A percentile compares a stretch with the other conserved stretches of the same genome.
These are phyloP conservation scores for Coniferiporia sulphurascens DNA, from an alignment of 1,284 basidiomycete genomes.

Conservation along the genomic window DNA sequence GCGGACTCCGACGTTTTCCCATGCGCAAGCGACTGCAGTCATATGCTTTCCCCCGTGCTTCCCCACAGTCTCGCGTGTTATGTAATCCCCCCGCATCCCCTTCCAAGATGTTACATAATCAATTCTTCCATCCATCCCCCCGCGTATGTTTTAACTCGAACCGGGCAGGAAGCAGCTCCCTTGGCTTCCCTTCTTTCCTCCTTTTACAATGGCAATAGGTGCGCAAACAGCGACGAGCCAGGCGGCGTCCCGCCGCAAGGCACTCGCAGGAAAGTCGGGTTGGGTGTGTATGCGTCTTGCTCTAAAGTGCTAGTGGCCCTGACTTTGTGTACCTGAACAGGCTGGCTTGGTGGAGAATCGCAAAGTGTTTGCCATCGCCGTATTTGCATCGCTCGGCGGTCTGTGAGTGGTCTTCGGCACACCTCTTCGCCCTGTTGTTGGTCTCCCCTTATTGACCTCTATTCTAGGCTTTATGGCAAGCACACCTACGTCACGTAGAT, in stretches of 20 bases:
- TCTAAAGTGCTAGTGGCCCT: background rate
- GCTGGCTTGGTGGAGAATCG: slow-evolving; percentile 58
- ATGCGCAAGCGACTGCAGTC: no score
- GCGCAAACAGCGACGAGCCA: background rate
- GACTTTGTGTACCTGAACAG: slow-evolving; percentile 29
- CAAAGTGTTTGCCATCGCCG: slow-evolving; percentile 55
- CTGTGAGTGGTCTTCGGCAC: slow-evolving; percentile 40
- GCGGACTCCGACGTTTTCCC: no score
- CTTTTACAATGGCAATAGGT: slow-evolving; percentile 7
- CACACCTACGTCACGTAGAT: background rate
- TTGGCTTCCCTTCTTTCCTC: background rate
- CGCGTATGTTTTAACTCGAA: background rate
- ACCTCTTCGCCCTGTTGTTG: slow-evolving; percentile 10
- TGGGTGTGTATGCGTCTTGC: slow-evolving; percentile 41
- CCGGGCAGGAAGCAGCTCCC: background rate
- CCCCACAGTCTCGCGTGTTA: no score
- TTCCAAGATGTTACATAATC: no score
- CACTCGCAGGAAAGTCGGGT: slow-evolving; percentile 58
- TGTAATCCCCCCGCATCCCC: no score
- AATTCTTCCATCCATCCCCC: no score
- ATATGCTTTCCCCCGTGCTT: no score
- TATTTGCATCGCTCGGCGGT: slow-evolving; percentile 71
- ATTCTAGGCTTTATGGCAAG: slow-evolving; percentile 46
- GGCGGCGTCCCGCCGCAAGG: slow-evolving; percentile 19
- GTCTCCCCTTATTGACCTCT: slow-evolving; percentile 1